Conservation (phyloP, 2,329 filamentous ascomycete species). For the Aspergillus transmontanensis region DNA sequence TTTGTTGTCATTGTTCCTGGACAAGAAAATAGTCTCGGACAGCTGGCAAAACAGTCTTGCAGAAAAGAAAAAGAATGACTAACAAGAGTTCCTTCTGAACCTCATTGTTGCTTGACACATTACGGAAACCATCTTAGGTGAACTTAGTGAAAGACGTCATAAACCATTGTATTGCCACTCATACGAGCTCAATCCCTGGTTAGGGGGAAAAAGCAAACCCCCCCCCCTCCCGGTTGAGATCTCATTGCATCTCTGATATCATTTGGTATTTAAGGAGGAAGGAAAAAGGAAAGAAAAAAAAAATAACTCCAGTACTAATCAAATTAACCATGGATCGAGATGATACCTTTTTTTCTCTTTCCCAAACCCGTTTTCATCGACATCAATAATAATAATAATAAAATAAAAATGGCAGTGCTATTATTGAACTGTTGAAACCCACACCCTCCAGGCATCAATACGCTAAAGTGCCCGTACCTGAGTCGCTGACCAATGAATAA, state of each 20-base stretch:
- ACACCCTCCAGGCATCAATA: constrained; percentile 19
- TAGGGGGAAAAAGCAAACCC: neutral
- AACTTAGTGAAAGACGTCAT: constrained; percentile 11
- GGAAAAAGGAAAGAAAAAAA: neutral
- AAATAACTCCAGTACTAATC: neutral
- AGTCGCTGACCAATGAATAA: constrained; percentile 22
- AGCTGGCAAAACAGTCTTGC: neutral
- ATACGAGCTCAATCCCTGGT: constrained; percentile 12
- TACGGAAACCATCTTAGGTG: neutral
- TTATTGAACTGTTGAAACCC: constrained; percentile 16
- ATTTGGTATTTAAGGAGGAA: neutral
- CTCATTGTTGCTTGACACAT: constrained; percentile 5
- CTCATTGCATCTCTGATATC: neutral
- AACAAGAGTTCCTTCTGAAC: neutral
- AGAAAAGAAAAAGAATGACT: neutral
- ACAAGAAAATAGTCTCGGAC: neutral
- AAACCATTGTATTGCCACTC: constrained; percentile 9
- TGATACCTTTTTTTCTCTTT: neutral
- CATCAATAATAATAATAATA: neutral
- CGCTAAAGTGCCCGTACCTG: constrained; percentile 23
- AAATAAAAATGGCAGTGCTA: constrained; percentile 9
- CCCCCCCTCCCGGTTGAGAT: neutral
- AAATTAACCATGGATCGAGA: constrained; percentile 1
- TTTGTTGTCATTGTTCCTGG: constrained; percentile 1
- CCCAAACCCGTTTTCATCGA: neutral